Evolutionary conservation across 1,284 basidiomycete genomes (phyloP).

Genomic region (Trametes polyzona): DNA sequence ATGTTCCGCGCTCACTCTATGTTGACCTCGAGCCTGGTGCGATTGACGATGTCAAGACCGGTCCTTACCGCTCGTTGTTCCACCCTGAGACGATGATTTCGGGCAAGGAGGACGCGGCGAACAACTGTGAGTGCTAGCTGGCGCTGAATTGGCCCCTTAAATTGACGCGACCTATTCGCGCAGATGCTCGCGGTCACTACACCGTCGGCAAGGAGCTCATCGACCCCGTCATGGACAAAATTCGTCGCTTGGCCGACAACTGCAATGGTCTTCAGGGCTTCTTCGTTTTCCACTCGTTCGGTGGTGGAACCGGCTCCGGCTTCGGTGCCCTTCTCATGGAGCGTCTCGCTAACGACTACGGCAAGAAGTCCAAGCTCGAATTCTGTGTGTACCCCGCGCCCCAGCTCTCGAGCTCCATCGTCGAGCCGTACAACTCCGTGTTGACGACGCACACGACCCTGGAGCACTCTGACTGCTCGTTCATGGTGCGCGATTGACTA

Average conservation of each 20-base stretch:
- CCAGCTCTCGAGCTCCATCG: constrained; percentile 93
- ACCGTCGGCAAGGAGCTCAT: constrained; percentile 97
- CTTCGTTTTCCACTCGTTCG: constrained; percentile 99
- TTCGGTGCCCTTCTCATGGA: constrained; percentile 98
- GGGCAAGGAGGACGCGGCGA: constrained; percentile 99
- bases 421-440: constrained; percentile 99
- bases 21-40: constrained; percentile 96
- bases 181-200: constrained; percentile 97
- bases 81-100: constrained; percentile 99
- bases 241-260: constrained; percentile 96
- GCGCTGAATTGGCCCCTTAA: constrained; percentile 2
- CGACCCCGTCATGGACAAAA: constrained; percentile 92
- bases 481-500: constrained; percentile 68
- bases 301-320: constrained; percentile 98
- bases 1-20: constrained; percentile 98
- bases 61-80: constrained; percentile 94
- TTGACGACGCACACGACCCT: constrained; percentile 99
- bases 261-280: constrained; percentile 99
- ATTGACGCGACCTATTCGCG: constrained; percentile 18
- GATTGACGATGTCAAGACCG: constrained; percentile 95
- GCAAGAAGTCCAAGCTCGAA: constrained; percentile 99
- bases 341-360: constrained; percentile 95
- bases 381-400: constrained; percentile 98
- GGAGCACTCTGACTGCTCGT: constrained; percentile 99
- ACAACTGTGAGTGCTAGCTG: constrained; percentile 79